These are phyloP conservation scores for Arabis alpina DNA, from an alignment of 345 rosid genomes.

Conservation along the genomic window DNA sequence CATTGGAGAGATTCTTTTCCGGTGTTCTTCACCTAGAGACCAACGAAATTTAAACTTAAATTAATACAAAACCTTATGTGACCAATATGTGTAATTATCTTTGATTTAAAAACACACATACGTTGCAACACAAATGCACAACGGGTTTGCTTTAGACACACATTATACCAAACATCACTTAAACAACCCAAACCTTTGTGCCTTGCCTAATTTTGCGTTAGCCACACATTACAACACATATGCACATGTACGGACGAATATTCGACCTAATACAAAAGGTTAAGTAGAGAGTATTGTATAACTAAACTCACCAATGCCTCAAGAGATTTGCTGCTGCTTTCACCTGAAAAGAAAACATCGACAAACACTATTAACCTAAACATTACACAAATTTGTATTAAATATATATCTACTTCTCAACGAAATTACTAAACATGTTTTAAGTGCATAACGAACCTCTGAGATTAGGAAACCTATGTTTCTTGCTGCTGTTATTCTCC, in stretches of 20 bases:
- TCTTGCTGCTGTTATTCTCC: slow-evolving; percentile 49
- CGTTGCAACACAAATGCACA: not conserved
- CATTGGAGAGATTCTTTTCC: slow-evolving; percentile 91
- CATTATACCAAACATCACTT: no score
- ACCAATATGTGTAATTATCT: not conserved
- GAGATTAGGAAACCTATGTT: slow-evolving; percentile 64
- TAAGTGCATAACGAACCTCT: slow-evolving; percentile 49
- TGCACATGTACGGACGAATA: not conserved
- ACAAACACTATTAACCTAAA: not conserved
- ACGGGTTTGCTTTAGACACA: no score
- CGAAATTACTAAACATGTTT: no score
- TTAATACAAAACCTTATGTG: not conserved
- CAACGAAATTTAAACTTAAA: slow-evolving; percentile 9
- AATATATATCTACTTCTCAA: no score
- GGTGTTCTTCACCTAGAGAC: slow-evolving; percentile 75
- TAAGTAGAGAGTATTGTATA: not conserved
- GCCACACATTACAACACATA: no score
- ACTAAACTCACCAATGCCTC: slow-evolving; percentile 71
- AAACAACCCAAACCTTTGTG: no score
- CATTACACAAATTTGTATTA: not conserved
- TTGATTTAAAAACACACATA: not conserved
- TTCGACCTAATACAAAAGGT: not conserved
- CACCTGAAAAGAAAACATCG: slow-evolving; percentile 57
- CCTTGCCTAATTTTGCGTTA: not conserved
- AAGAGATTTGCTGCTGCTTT: slow-evolving; percentile 67